Evolutionary conservation across 116 monocot species (phyloP).

Genomic region (Cymodocea nodosa): DNA sequence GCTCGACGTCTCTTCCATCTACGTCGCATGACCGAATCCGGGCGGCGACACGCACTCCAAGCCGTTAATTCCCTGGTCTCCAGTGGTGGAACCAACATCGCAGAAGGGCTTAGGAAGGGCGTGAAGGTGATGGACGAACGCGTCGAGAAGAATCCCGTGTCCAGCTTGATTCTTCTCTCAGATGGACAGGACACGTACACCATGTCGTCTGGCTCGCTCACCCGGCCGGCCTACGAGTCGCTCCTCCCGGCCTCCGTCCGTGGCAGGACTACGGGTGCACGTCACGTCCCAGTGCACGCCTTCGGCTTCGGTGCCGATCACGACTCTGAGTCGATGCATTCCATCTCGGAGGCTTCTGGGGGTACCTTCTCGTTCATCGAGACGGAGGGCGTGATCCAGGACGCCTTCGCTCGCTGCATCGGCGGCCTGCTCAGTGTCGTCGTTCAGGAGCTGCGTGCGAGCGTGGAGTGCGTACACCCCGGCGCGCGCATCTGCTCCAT

Average conservation of each 20-base stretch:
- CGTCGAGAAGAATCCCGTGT: conserved; percentile 34
- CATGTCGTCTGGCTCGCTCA: neutral
- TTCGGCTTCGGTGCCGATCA: conserved; percentile 77
- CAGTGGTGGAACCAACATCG: conserved; percentile 59
- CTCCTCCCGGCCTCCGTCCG: conserved; percentile 35
- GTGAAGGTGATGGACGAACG: conserved; percentile 52
- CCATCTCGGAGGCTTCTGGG: conserved; percentile 44
- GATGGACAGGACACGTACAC: conserved; percentile 64
- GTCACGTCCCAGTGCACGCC: conserved; percentile 41
- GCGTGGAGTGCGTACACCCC: too few relatives aligned
- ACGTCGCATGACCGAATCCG: conserved; percentile 41
- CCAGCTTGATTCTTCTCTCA: conserved; percentile 56
- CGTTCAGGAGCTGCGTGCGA: too few relatives aligned
- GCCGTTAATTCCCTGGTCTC: conserved; percentile 41
- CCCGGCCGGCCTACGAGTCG: conserved; percentile 13
- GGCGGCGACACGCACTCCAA: conserved; percentile 39
- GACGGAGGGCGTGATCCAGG: conserved; percentile 39
- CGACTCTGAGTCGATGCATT: conserved; percentile 44
- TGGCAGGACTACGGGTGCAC: conserved; percentile 1
- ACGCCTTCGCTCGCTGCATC: conserved; percentile 21
- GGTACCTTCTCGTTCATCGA: conserved; percentile 86
- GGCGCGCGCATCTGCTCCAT: too few relatives aligned
- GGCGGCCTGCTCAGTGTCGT: too few relatives aligned
- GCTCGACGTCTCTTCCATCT: conserved; percentile 55
- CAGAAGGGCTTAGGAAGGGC: conserved; percentile 49